These are phyloP conservation scores for Isatis lusitanica DNA, from an alignment of 441 rosid genomes.

Conservation along the genomic window DNA sequence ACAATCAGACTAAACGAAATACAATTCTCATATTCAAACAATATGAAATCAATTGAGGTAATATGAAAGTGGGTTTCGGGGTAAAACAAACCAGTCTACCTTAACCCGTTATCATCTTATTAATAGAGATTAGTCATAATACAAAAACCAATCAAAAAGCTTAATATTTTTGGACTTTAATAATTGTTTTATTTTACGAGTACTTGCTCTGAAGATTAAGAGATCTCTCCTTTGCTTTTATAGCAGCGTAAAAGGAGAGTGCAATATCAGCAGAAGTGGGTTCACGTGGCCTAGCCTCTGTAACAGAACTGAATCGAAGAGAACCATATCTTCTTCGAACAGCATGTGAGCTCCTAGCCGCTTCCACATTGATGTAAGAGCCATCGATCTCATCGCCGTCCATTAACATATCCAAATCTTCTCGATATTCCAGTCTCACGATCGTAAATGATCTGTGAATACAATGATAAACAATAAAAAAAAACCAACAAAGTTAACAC, in stretches of 20 bases:
- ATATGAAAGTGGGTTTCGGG: too few species aligned
- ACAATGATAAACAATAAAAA: not conserved
- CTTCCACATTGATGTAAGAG: slow-evolving; percentile 58
- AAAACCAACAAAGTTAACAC: not conserved
- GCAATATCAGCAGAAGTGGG: not conserved
- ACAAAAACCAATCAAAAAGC: not conserved
- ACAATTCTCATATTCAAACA: too few species aligned
- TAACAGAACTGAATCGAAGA: slow-evolving; percentile 23
- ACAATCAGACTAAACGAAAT: too few species aligned
- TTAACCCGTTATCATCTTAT: too few species aligned
- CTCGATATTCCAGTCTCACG: slow-evolving; percentile 64
- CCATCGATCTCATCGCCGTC: slow-evolving; percentile 48
- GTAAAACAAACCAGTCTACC: too few species aligned
- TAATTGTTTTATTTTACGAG: not conserved
- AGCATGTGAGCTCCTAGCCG: slow-evolving; percentile 29
- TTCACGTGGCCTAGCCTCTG: slow-evolving; percentile 36
- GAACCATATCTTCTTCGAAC: not conserved
- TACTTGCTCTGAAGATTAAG: not conserved
- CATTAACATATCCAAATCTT: slow-evolving; percentile 58
- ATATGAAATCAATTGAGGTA: too few species aligned
- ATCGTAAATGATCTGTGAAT: slow-evolving; percentile 50
- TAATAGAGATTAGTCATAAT: too few species aligned
- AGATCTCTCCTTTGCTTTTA: not conserved
- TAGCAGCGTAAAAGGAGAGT: not conserved
- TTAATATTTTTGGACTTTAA: not conserved